A percentile compares a stretch with the other conserved stretches of the same genome.
Evolutionary conservation across 2,329 filamentous ascomycete genomes (phyloP).

Genomic region (Leptographium lundbergii): DNA sequence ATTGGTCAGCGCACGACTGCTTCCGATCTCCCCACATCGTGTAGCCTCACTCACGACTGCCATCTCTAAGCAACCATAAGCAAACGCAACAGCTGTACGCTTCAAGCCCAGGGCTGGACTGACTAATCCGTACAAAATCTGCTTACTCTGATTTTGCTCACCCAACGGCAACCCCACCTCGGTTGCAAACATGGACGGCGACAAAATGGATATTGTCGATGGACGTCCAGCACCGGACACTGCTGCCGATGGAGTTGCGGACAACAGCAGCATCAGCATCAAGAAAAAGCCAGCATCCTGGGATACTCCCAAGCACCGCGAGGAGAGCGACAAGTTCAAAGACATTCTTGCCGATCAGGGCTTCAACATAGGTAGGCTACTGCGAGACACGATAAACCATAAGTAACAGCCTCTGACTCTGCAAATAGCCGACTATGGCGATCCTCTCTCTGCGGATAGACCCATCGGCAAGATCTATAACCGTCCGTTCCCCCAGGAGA

Average conservation of each 20-base stretch:
- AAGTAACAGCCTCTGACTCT: neutral
- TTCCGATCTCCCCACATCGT: neutral
- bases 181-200: conserved; percentile 4
- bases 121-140: no score
- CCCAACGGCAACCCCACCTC: neutral
- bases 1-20: neutral
- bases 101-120: neutral
- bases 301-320: conserved; percentile 23
- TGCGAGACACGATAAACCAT: neutral
- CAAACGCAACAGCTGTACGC: no score
- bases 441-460: conserved; percentile 31
- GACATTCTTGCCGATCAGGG: conserved; percentile 28
- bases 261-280: neutral
- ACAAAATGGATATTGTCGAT: conserved; percentile 11
- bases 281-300: conserved; percentile 8
- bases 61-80: neutral
- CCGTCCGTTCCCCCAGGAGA: conserved; percentile 18
- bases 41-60: neutral
- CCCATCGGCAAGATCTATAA: conserved; percentile 15
- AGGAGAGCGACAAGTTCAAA: conserved; percentile 28
- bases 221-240: neutral
- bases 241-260: neutral
- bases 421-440: conserved; percentile 26
- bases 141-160: neutral
- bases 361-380: conserved; percentile 30